Base-by-base conservation (phyloP, 2,329 filamentous ascomycete genomes). In the Cercospora sp. region DNA sequence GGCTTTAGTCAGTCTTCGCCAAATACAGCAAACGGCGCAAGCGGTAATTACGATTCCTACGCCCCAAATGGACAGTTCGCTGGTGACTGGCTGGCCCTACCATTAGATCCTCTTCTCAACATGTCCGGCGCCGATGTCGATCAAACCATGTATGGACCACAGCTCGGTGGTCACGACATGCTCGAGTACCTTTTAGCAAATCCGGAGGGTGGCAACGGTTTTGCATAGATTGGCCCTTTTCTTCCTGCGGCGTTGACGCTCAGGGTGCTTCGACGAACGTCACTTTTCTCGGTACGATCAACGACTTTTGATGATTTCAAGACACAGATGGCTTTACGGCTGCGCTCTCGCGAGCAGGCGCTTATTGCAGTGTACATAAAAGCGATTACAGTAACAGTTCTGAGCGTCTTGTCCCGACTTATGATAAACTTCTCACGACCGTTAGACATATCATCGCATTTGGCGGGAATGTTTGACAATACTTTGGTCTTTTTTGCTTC, bases 1-100 rank as follows among this genome's bases (percentile, higher is more conserved):
- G 78, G 77, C 21, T 81, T 80, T 73, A 74, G 72, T 21, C 67
- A 75, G n/a, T 69, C 69, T 37, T 77, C 76, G 9, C 75, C 77
- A 12, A 80, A 78, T 67, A 73, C 43, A 43, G 72, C 68, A 49
- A 71, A 65, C 12, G 72, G 73, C 30, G 70, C 69, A 10, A 73
- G 70, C 43, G 71, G 70, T n/a, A 66, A 64, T 51, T 71, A 70
- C 37, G 71, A 73, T 30, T 59, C 67, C 12, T 68, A 72, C 49
- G 66, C 72, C 28, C 66, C 72, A 24, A 72, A 71, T 62, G 71
- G 71, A n/a, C 69, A 72, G 65, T 71, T 70, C 37, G 76, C 78
- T 66, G 83, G 85, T 49, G 87, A 89, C 76, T 89, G 87, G 87
- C 81, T 89, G 61, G 85, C 87, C 0, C 75, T 89, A n/a, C 86